Evolutionary conservation across 75 land plant genomes (phyloP).

Genomic region (Selaginella tamariscina): DNA sequence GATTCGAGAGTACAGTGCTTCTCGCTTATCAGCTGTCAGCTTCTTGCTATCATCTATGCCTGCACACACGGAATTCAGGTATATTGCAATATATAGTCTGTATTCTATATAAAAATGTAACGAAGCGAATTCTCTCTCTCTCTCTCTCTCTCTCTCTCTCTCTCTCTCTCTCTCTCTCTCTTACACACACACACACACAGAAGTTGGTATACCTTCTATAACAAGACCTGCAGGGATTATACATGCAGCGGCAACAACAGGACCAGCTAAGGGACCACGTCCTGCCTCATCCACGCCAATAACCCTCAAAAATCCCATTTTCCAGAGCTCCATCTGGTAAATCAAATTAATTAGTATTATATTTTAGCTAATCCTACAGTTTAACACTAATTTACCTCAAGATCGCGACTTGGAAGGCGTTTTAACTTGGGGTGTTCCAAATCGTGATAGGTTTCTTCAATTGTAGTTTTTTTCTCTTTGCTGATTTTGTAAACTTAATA

Average conservation of each 20-base stretch:
- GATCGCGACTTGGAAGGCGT: background rate
- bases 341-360: too few relatives aligned
- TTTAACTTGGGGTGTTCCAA: too few relatives aligned
- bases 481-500: too few relatives aligned
- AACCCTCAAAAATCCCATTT: slow-evolving; percentile 18
- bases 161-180: too few relatives aligned
- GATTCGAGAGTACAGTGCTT: slow-evolving; percentile 21
- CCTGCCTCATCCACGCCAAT: slow-evolving; percentile 31
- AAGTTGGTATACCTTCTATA: slow-evolving; percentile 15
- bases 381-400: background rate
- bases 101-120: too few relatives aligned
- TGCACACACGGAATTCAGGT: too few relatives aligned
- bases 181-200: background rate
- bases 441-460: too few relatives aligned
- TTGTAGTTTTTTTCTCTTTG: too few relatives aligned
- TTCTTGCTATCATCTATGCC: slow-evolving; percentile 31
- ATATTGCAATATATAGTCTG: too few relatives aligned
- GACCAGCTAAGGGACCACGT: slow-evolving; percentile 29
- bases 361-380: background rate
- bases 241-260: slow-evolving; percentile 31
- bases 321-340: slow-evolving; percentile 26
- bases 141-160: too few relatives aligned
- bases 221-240: slow-evolving; percentile 20
- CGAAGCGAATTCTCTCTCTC: too few relatives aligned
- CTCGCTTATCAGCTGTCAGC: slow-evolving; percentile 21